Base-by-base conservation (phyloP, 2,329 filamentous ascomycete species). In the Pseudopyricularia cyperi region DNA sequence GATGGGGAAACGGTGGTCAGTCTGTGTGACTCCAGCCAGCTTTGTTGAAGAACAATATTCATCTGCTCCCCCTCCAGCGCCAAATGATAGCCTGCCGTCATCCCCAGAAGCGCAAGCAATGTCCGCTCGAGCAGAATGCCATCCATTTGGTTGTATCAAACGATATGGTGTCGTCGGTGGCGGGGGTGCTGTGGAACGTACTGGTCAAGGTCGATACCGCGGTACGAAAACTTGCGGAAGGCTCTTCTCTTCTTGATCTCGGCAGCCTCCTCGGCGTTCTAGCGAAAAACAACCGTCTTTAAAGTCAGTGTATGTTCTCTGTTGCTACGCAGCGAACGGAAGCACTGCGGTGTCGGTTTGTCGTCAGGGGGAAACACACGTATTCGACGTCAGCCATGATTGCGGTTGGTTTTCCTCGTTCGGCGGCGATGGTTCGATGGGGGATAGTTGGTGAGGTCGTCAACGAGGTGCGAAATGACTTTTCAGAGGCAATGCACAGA, bases 201-300 rank as follows among this genome's bases (percentile, higher is more conserved):
- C 91, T 95, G 88, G 74, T 98, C 93, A 74, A 98, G 90, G 76
- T 98, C 93, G 75, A 98, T 88, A 71, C 93, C 93, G 72, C 93
- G 88, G 88, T 96, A 98, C 65, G 90, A 93, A 74, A 97, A 98
- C 86, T 97, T 98, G 80, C 89, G 87, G 87, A 97, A 96, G 66
- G 89, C 79, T 91, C 93, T 95, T 81, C 86, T 95, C 83, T 88
- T 95, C 89, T 97, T 98, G 76, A 98, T 79, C 87, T 96, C 93
- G 72, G 89, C 91, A 76, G 91, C 91, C 82, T 93, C 88, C 80
- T 94, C 89, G 73, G 90, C 85, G 80, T 96, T 91, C 89, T 95
- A 67, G 65, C 55, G 55, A 53, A 14, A 35, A 9, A 51, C 32
- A 55, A 50, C 50, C 55, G 53, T 54, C 35, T 48, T 51, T 26